Conservation (phyloP, 2,329 filamentous ascomycete species). For the Arthrobotrys sinensis region DNA sequence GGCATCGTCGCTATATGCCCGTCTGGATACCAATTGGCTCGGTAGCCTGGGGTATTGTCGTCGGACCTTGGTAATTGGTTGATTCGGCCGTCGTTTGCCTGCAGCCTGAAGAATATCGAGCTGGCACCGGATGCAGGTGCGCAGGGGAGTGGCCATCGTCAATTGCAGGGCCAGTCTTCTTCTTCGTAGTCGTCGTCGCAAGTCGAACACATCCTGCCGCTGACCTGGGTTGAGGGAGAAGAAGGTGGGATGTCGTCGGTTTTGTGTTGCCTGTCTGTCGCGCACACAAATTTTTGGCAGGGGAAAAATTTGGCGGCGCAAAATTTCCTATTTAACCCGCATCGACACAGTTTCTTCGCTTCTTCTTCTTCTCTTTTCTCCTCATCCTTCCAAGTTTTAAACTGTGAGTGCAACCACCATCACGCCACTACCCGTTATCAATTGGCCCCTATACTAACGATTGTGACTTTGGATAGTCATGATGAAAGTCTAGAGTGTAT, state of each 20-base stretch:
- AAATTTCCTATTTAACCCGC: constrained; percentile 59
- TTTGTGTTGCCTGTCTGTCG: constrained; percentile 45
- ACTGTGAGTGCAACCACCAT: constrained; percentile 77
- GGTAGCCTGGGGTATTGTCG: constrained; percentile 8
- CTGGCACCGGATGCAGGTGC: constrained; percentile 40
- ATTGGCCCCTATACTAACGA: constrained; percentile 65
- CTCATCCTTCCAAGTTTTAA: constrained; percentile 99
- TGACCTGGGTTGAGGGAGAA: not conserved
- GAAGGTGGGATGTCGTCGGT: constrained; percentile 56
- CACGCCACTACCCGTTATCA: constrained; percentile 22
- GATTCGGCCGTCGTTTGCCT: not conserved
- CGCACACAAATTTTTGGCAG: constrained; percentile 47
- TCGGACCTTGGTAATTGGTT: constrained; percentile 10
- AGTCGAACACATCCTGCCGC: constrained; percentile 25
- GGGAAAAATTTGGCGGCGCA: constrained; percentile 37
- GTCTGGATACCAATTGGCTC: constrained; percentile 37
- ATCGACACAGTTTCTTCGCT: constrained; percentile 23
- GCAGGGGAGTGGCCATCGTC: constrained; percentile 43
- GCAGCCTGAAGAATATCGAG: constrained; percentile 30
- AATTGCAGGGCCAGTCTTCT: not conserved
- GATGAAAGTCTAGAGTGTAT: constrained; percentile 99
- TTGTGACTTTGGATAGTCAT: constrained; percentile 74
- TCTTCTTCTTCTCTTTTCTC: constrained; percentile 67
- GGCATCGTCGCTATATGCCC: constrained; percentile 40
- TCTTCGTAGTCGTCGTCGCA: constrained; percentile 15